phyloP scores from a whole-genome alignment of 108 stramenopile genomes.

The Aurantiochytrium sp. region DNA sequence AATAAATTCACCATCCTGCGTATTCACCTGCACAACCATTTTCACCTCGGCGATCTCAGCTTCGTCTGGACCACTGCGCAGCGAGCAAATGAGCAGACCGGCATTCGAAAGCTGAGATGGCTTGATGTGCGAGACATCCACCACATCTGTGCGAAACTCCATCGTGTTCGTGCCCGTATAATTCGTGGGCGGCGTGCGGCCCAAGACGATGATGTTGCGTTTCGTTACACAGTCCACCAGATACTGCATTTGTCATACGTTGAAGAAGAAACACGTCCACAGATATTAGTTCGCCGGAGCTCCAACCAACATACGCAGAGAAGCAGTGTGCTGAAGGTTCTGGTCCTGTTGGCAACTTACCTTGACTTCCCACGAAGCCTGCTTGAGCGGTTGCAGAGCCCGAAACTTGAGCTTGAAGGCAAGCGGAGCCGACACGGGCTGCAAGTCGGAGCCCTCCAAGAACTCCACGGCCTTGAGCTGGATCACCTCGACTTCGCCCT shows the following conservation, averaged over 20 bases:
- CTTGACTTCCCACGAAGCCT: constrained; percentile 1
- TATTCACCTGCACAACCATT: background rate
- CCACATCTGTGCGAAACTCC: background rate
- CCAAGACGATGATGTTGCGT: constrained; percentile 14
- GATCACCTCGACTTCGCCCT: background rate
- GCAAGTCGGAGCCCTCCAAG: background rate
- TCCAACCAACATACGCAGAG: background rate
- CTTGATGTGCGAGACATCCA: background rate
- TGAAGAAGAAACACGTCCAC: background rate
- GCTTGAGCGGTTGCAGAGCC: background rate
- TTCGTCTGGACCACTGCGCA: background rate
- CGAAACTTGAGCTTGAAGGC: background rate
- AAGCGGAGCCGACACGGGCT: background rate
- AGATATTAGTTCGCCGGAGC: background rate
- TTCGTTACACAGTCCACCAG: constrained; percentile 10
- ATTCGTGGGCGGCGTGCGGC: background rate
- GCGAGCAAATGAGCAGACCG: background rate
- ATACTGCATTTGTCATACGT: background rate
- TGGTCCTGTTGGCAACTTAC: background rate
- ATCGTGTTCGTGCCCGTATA: background rate
- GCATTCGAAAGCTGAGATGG: background rate
- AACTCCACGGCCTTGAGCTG: background rate
- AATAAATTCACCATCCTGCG: background rate
- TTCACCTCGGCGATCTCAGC: background rate
- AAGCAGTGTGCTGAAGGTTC: background rate